A percentile compares a stretch with the other conserved stretches of the same genome.
Evolutionary conservation across 768 basidiomycete species (phyloP).

Genomic region (Hortiboletus campestris): DNA sequence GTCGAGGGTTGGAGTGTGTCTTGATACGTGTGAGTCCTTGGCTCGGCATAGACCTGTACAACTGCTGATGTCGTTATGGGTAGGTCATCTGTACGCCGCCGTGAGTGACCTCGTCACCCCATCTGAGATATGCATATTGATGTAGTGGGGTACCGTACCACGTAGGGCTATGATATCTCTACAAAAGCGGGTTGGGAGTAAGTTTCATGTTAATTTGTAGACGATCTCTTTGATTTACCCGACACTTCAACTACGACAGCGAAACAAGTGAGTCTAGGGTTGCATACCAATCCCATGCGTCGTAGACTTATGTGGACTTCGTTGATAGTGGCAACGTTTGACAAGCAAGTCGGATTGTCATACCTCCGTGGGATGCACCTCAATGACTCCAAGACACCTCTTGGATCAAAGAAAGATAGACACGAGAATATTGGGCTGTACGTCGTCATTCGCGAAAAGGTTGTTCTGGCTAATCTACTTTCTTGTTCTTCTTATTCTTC

Average conservation of each 20-base stretch:
- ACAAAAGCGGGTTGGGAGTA: conserved; percentile 71
- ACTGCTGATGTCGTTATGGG: neutral
- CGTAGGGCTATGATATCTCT: conserved; percentile 77
- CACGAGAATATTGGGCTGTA: conserved; percentile 86
- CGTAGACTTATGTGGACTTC: neutral
- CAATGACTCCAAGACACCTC: conserved; percentile 74
- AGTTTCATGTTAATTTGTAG: conserved; percentile 21
- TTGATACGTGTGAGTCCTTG: conserved; percentile 72
- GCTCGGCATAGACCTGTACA: neutral
- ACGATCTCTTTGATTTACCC: neutral
- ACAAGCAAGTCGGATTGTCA: conserved; percentile 61
- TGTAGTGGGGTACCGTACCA: neutral
- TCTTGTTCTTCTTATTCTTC: neutral
- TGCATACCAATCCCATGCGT: neutral
- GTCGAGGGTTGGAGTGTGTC: conserved; percentile 71
- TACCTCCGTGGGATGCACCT: conserved; percentile 84
- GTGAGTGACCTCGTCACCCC: conserved; percentile 52
- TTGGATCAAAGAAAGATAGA: conserved; percentile 67
- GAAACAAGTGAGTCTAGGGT: conserved; percentile 20
- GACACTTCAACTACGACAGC: conserved; percentile 13
- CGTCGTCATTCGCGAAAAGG: conserved; percentile 26
- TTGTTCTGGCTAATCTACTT: neutral
- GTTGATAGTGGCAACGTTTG: conserved; percentile 59
- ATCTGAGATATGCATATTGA: neutral
- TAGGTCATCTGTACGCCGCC: conserved; percentile 78